Evolutionary conservation across 768 basidiomycete species (phyloP).

Genomic region (Neoboletus brunneissimus): DNA sequence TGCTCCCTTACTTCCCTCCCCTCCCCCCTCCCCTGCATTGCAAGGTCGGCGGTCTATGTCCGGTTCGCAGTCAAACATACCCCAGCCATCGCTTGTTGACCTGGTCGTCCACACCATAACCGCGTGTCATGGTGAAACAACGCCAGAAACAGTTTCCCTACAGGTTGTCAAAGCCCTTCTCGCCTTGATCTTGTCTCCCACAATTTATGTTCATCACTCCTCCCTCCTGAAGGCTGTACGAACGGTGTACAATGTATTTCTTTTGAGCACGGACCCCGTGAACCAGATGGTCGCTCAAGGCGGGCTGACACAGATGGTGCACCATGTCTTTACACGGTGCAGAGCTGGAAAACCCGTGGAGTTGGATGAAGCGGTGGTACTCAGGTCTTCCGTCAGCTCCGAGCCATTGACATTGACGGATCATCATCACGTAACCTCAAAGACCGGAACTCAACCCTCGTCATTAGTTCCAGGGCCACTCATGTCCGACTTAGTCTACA

Average conservation of each 20-base stretch:
- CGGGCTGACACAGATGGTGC: conserved; percentile 96
- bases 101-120: conserved; percentile 94
- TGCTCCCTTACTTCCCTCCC: conserved; percentile 53
- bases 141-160: conserved; percentile 86
- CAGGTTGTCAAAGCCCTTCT: conserved; percentile 97
- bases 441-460: conserved; percentile 11
- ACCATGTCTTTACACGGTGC: conserved; percentile 91
- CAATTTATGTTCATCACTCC: conserved; percentile 90
- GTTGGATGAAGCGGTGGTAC: conserved; percentile 15
- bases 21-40: conserved; percentile 67
- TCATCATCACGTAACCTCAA: conserved; percentile 3
- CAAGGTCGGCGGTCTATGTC: conserved; percentile 43
- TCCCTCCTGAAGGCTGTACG: conserved; percentile 93
- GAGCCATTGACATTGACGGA: conserved; percentile 18
- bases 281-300: conserved; percentile 99
- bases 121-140: conserved; percentile 82
- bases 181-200: conserved; percentile 82
- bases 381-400: conserved; percentile 21
- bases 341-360: conserved; percentile 33
- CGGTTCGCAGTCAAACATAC: conserved; percentile 47
- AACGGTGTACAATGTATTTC: conserved; percentile 97
- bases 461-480: conserved; percentile 4
- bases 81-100: conserved; percentile 81
- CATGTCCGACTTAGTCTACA: background rate
- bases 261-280: conserved; percentile 83